Evolutionary conservation across 371 early-diverging fungal genomes (phyloP), one percentile per base, ranked within the genome.

Genomic region (Enterospora canceri): DNA sequence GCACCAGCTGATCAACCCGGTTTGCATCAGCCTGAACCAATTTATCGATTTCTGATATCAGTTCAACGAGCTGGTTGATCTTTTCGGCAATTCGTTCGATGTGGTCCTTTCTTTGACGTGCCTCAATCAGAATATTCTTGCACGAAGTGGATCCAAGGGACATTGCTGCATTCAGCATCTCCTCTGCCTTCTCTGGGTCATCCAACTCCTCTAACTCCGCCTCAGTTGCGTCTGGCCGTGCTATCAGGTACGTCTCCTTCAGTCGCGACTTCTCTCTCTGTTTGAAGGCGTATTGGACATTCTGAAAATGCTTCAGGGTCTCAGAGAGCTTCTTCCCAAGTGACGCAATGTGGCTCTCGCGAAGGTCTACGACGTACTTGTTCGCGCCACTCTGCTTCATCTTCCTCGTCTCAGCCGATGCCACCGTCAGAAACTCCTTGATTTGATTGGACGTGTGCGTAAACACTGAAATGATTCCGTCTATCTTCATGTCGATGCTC

Each of bases 211-310:
- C 70, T 34, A 80, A 21, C 31, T 80, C 77, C 34, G 62, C 62
- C 58, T 79, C 73, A 24, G 77, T 76, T 16, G 77, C 79, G 34
- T 73, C 70, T 23, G 81, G 81, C 24, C 70, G 66, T 35, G 77
- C 81, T 50, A 78, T 78, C 16, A 73, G 58, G 68, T 69, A 80
- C 60, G 71, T 74, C 3, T 68, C 40, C 40, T 74, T 70, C 16
- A 78, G 58, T 29, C 71, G 62, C 12, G 67, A 58, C 54, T 76
- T 73, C 51, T 80, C 81, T 29, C 73, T 66, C 32, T 75, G 34
- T 15, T 61, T 64, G 26, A 69, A 55, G 53, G 68, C 55, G 28
- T 69, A 50, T 24, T 76, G 65, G 18, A 59, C 34, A 46, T 70
- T 58, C 64, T 67, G 53, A 54, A 58, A 76, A 58, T 46, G 55